Evolutionary conservation across 441 rosid genomes (phyloP).

Genomic region (Syzygium malaccense): DNA sequence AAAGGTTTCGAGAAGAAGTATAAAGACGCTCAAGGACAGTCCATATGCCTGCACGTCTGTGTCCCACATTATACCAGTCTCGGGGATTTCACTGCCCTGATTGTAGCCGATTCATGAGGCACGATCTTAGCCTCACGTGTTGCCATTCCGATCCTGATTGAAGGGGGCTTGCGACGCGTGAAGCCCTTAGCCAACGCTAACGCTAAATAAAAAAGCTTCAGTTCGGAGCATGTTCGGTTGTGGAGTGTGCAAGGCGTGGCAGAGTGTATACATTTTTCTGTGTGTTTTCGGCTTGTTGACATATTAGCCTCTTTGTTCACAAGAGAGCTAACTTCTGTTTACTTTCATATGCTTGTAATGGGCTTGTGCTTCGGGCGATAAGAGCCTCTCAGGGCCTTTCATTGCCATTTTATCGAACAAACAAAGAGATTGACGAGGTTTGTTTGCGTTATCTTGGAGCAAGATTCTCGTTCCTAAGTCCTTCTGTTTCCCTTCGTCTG

Average conservation of each 20-base stretch:
- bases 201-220: background rate
- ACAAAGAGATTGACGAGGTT: background rate
- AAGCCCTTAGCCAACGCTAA: accelerated
- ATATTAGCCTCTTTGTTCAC: background rate
- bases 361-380: background rate
- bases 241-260: background rate
- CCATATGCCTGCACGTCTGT: background rate
- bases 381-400: background rate
- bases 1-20: background rate
- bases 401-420: background rate
- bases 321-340: background rate
- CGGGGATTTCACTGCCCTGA: background rate
- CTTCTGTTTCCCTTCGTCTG: background rate
- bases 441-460: background rate
- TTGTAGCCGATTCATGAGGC: background rate
- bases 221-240: background rate
- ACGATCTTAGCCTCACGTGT: background rate
- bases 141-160: background rate
- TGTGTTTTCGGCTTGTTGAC: background rate
- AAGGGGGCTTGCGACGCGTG: background rate
- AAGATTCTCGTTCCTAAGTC: background rate
- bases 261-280: background rate
- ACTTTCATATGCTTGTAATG: background rate
- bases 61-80: background rate
- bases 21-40: background rate